Evolutionary conservation across 139 green algal genomes (phyloP), one percentile per base, ranked within the genome.

Genomic region (Yamagishiella unicocca): DNA sequence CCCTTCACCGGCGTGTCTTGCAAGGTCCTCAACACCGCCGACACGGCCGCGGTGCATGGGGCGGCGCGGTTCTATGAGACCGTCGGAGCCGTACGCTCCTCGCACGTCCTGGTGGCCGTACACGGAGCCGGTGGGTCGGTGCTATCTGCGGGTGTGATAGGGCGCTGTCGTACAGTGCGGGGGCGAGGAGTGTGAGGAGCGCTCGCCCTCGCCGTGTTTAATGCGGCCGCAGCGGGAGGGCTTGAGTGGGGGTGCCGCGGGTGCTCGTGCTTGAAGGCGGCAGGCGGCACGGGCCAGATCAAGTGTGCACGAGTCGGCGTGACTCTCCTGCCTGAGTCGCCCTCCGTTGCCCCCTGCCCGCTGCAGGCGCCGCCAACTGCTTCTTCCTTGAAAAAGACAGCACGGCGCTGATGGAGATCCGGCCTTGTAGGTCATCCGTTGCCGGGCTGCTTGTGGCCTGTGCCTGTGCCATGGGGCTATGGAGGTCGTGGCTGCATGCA

Each of bases 91-190:
- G 77, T 84, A 24, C 77, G 54, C 2, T 84, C 77, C 3, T 55
- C 77, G 29, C 77, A 84, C 19, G 77, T 84, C 24, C 40, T 84
- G 55, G 77, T 84, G 25, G 37, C 77, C 37, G 55, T 84, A 19
- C 77, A 84, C 31, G 77, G 77, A 1, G 77, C 77, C n/a, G 77
- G 77, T 83, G 37, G 31, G 77, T 3, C 6, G 25, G 43, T 43
- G 10, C 9, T 2, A 7, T 33, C 33, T n/a, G 35, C 33, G 8
- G 3, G 5, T 46, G 3, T 12, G 9, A 66, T 35, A 46, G 5
- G n/a, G 17, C n/a, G 22, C 21, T 43, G 7, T 74, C 22, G 40
- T 55, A 17, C 38, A 8, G 2, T 33, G 33, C 10, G 7, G 33
- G 27, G 29, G 66, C 6, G 5, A 29, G 35, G 12, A 46, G 17